phyloP scores from a whole-genome alignment of 352 stramenopile species.

The Saprolegnia parasitica region DNA sequence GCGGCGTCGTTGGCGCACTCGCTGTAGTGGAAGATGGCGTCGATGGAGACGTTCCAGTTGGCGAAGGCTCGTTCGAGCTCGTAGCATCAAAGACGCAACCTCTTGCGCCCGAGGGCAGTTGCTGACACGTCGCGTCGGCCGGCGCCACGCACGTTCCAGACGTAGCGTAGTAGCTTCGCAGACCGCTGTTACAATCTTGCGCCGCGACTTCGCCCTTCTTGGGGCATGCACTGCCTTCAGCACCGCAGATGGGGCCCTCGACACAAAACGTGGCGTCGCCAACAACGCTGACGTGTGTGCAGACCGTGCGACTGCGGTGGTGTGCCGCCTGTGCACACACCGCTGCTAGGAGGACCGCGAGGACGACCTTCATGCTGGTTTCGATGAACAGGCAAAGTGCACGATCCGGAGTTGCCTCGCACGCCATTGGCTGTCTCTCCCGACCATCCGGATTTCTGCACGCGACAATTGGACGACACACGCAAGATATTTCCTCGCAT shows the following conservation, averaged over 20 bases:
- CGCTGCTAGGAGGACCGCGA: not conserved
- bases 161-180: not conserved
- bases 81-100: not conserved
- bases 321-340: not conserved
- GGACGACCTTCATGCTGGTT: not conserved
- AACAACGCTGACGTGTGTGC: slow-evolving; percentile 23
- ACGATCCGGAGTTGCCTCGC: too few relatives aligned
- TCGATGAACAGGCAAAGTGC: too few relatives aligned
- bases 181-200: not conserved
- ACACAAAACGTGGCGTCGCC: slow-evolving; percentile 27
- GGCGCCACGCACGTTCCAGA: not conserved
- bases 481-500: too few relatives aligned
- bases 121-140: not conserved
- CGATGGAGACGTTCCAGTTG: not conserved
- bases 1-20: not conserved
- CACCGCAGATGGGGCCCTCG: slow-evolving; percentile 2
- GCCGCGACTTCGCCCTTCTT: slow-evolving; percentile 23
- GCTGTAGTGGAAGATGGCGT: not conserved
- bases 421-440: too few relatives aligned
- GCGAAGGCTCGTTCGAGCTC: not conserved
- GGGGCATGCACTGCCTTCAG: slow-evolving; percentile 11
- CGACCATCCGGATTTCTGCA: too few relatives aligned
- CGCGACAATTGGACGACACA: too few relatives aligned
- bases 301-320: not conserved
- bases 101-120: not conserved